Evolutionary conservation across 2,329 filamentous ascomycete genomes (phyloP).

Genomic region (Fusarium devonianum): DNA sequence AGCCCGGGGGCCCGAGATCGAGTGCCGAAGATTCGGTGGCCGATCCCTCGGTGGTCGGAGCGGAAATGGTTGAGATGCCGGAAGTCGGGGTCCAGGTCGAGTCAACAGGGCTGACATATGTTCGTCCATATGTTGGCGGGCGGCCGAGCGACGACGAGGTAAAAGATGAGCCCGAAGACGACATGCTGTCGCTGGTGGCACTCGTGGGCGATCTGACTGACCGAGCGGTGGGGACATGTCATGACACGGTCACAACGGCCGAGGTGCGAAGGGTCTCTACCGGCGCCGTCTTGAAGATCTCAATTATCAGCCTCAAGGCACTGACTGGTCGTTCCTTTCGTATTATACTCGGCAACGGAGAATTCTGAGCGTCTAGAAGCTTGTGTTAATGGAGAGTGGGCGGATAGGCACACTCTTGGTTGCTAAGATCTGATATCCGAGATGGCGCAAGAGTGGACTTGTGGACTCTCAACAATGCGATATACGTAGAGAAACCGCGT

Average conservation of each 20-base stretch:
- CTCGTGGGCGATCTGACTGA: slow-evolving; percentile 41
- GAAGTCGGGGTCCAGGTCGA: slow-evolving; percentile 57
- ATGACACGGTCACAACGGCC: slow-evolving; percentile 41
- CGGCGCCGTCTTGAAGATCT: slow-evolving; percentile 33
- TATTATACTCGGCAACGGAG: slow-evolving; percentile 6
- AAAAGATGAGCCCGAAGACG: slow-evolving; percentile 59
- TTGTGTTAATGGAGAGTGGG: slow-evolving; percentile 12
- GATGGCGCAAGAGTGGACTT: slow-evolving; percentile 26
- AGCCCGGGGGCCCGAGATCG: slow-evolving; percentile 61
- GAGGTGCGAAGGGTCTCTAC: slow-evolving; percentile 33
- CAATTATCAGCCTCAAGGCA: slow-evolving; percentile 26
- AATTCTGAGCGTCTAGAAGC: slow-evolving; percentile 8
- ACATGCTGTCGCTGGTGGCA: slow-evolving; percentile 48
- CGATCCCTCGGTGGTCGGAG: slow-evolving; percentile 48
- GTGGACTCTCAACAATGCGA: slow-evolving; percentile 19
- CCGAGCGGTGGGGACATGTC: slow-evolving; percentile 43
- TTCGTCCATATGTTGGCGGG: slow-evolving; percentile 51
- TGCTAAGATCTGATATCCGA: slow-evolving; percentile 12
- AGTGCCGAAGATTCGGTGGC: slow-evolving; percentile 53
- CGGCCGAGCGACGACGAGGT: slow-evolving; percentile 54
- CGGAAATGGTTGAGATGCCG: slow-evolving; percentile 54
- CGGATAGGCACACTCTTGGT: slow-evolving; percentile 16
- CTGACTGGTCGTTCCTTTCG: slow-evolving; percentile 20
- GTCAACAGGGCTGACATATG: slow-evolving; percentile 53
- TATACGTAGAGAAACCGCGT: slow-evolving; percentile 28